Conservation (phyloP, 805 yeast species). For the Naumovozyma castellii region DNA sequence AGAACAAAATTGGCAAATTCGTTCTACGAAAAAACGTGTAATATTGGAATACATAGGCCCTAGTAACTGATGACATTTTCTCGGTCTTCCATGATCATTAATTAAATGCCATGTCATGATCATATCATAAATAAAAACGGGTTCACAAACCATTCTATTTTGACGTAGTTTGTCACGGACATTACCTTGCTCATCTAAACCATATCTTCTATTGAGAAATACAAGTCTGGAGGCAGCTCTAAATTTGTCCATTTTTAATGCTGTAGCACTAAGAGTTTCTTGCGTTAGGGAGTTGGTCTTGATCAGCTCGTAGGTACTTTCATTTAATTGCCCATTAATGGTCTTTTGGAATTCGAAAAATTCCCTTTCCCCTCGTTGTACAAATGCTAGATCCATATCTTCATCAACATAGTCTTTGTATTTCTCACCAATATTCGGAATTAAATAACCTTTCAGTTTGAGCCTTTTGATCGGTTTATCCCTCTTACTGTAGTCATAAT, state of each 20-base stretch:
- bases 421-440: conserved; percentile 15
- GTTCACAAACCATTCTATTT: conserved; percentile 24
- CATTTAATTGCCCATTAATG: conserved; percentile 21
- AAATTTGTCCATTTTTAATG: not conserved
- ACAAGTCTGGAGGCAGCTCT: conserved; percentile 13
- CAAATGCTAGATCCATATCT: conserved; percentile 9
- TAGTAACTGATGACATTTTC: conserved; percentile 12
- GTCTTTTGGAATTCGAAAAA: conserved; percentile 14
- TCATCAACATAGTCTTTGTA: conserved; percentile 10
- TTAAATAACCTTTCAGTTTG: conserved; percentile 1
- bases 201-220: conserved; percentile 19
- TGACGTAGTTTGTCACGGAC: conserved; percentile 19
- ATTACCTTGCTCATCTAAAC: conserved; percentile 11
- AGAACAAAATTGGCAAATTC: conserved; percentile 22
- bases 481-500: not conserved
- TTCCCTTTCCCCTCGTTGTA: conserved; percentile 19
- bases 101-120: conserved; percentile 26
- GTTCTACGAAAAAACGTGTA: conserved; percentile 13
- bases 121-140: conserved; percentile 20
- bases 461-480: not conserved
- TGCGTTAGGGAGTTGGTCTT: conserved; percentile 13
- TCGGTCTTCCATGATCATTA: conserved; percentile 19
- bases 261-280: conserved; percentile 9
- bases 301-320: conserved; percentile 21
- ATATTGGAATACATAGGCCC: conserved; percentile 19